Conservation (phyloP, 1,284 basidiomycete species). For the Fomitopsis pinicola region DNA sequence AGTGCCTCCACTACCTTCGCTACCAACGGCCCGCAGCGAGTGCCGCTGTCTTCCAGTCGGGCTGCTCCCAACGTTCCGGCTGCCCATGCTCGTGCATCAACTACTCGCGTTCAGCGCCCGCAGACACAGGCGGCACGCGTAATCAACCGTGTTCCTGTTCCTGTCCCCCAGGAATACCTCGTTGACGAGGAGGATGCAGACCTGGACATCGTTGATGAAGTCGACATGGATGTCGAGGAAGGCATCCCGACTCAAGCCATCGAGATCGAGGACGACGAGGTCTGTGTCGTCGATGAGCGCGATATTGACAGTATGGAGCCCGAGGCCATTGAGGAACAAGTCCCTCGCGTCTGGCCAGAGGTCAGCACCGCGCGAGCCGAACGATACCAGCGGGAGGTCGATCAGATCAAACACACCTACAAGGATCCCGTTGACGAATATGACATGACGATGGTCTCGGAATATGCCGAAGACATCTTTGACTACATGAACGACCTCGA, state of each 20-base stretch:
- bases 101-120: conserved; percentile 20
- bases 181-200: conserved; percentile 30
- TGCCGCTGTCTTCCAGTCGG: conserved; percentile 58
- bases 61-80: conserved; percentile 32
- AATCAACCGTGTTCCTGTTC: conserved; percentile 33
- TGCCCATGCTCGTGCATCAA: conserved; percentile 35
- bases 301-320: conserved; percentile 25
- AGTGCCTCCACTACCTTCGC: conserved; percentile 56
- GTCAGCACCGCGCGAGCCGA: conserved; percentile 54
- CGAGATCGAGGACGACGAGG: conserved; percentile 63
- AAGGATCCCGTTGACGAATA: conserved; percentile 80
- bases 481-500: conserved; percentile 92
- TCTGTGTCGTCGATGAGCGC: conserved; percentile 52
- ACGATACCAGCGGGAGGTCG: conserved; percentile 55
- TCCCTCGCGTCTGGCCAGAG: conserved; percentile 61
- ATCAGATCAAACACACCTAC: conserved; percentile 68
- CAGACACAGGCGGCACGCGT: conserved; percentile 20
- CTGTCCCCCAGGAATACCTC: conserved; percentile 30
- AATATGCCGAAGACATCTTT: conserved; percentile 98
- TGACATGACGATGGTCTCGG: conserved; percentile 97
- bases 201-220: conserved; percentile 35
- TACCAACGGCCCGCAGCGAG: conserved; percentile 54
- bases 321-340: conserved; percentile 36
- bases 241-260: conserved; percentile 28
- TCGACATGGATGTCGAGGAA: conserved; percentile 60